phyloP scores from a whole-genome alignment of 768 basidiomycete species.

The Xerocomus spinulosus region DNA sequence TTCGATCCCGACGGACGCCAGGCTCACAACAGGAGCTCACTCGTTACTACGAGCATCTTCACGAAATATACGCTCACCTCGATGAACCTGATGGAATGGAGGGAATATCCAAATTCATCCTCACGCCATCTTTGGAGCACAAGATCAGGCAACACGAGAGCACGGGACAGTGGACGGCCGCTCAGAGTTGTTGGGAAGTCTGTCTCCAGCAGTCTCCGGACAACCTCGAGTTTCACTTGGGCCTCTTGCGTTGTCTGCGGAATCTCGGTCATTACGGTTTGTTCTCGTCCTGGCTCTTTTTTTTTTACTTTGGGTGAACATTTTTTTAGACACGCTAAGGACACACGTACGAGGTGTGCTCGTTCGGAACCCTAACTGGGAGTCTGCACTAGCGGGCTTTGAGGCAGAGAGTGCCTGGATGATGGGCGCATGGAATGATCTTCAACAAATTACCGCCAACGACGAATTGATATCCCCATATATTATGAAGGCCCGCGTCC shows the following conservation, averaged over 20 bases:
- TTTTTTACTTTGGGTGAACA: constrained; percentile 1
- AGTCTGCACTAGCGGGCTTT: constrained; percentile 68
- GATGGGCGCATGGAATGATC: constrained; percentile 88
- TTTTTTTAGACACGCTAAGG: constrained; percentile 74
- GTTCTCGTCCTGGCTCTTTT: constrained; percentile 22
- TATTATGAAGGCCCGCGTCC: constrained; percentile 69
- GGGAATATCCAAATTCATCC: constrained; percentile 83
- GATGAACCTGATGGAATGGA: constrained; percentile 99
- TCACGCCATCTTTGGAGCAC: constrained; percentile 88
- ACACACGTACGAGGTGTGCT: constrained; percentile 93
- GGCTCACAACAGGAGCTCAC: constrained; percentile 42
- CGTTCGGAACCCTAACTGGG: constrained; percentile 82
- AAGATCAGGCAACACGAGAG: constrained; percentile 98
- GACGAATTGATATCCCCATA: constrained; percentile 53
- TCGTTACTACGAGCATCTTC: constrained; percentile 76
- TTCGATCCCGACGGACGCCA: constrained; percentile 38
- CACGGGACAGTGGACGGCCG: constrained; percentile 94
- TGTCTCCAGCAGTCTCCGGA: constrained; percentile 86
- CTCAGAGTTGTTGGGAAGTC: constrained; percentile 99
- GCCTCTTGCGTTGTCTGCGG: constrained; percentile 83
- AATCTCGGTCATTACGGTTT: constrained; percentile 96
- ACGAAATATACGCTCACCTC: constrained; percentile 92
- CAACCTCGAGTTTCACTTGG: constrained; percentile 84
- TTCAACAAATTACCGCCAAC: constrained; percentile 54
- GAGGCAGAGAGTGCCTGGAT: constrained; percentile 95